Evolutionary conservation across 23 red algal species (phyloP).

Genomic region (Rhodosorus marinus): DNA sequence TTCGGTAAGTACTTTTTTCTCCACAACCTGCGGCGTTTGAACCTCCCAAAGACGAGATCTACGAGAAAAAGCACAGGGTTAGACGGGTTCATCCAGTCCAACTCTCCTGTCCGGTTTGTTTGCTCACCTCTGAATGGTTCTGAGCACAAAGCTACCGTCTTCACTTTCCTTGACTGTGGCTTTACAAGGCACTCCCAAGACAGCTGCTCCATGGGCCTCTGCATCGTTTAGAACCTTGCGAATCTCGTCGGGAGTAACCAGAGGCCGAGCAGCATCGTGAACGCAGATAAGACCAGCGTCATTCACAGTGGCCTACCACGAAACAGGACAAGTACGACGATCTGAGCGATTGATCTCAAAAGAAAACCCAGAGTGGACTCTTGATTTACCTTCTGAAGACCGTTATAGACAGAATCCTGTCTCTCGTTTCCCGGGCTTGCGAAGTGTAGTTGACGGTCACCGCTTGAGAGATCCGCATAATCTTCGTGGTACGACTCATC

Average conservation of each 20-base stretch:
- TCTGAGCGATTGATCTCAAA: no score
- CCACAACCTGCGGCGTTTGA: slow-evolving; percentile 90
- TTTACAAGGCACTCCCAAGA: slow-evolving; percentile 77
- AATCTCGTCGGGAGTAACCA: slow-evolving; percentile 38
- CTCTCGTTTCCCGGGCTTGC: slow-evolving; percentile 87
- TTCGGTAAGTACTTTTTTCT: slow-evolving; percentile 17
- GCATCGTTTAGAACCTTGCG: slow-evolving; percentile 61
- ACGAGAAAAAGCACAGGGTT: no score
- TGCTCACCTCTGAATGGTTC: slow-evolving; percentile 66
- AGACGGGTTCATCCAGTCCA: no score
- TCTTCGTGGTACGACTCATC: slow-evolving; percentile 18
- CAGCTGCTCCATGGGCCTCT: slow-evolving; percentile 60
- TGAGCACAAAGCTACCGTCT: slow-evolving; percentile 71
- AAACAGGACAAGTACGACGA: no score
- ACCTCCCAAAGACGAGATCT: slow-evolving; percentile 89
- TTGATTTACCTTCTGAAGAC: slow-evolving; percentile 12
- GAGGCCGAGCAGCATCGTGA: slow-evolving; percentile 80
- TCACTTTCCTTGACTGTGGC: slow-evolving; percentile 91
- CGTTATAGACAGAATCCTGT: slow-evolving; percentile 75
- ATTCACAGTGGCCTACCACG: no score
- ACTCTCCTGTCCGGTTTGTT: no score
- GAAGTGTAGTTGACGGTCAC: slow-evolving; percentile 15
- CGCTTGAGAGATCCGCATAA: slow-evolving; percentile 1
- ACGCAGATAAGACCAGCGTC: slow-evolving; percentile 47
- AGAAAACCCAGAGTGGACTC: no score